A percentile compares a stretch with the other conserved stretches of the same genome.
Conservation (phyloP, 2,329 filamentous ascomycete genomes). For the Apiospora pterosperma region DNA sequence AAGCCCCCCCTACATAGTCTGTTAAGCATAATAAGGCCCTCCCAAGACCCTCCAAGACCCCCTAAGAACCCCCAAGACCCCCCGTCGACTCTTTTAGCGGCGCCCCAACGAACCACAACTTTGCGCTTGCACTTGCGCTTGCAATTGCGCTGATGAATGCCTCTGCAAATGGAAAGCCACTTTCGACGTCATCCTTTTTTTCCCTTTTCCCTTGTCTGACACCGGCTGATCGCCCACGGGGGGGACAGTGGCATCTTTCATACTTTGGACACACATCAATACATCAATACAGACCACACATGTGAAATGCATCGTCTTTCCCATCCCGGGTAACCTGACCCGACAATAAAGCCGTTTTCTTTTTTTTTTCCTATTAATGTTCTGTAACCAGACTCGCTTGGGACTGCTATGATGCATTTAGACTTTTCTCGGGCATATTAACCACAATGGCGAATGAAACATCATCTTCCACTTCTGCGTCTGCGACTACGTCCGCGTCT, state of each 20-base stretch:
- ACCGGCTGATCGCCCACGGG: neutral
- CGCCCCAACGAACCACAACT: neutral
- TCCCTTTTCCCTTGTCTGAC: conserved; percentile 2
- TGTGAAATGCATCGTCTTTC: neutral
- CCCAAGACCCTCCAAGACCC: neutral
- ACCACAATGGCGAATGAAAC: neutral
- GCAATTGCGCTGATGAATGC: no score
- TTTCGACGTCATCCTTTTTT: neutral
- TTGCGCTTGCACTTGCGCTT: neutral
- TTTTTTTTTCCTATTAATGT: neutral
- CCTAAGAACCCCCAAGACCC: neutral
- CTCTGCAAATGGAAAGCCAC: neutral
- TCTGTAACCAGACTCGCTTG: neutral
- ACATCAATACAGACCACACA: neutral
- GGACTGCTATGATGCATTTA: neutral
- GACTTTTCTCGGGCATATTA: neutral
- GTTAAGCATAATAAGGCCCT: neutral
- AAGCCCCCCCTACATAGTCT: neutral
- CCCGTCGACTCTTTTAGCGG: neutral
- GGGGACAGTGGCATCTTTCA: neutral
- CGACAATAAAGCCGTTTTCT: neutral
- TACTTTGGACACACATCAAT: neutral
- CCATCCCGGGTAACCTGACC: neutral
- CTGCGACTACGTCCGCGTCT: neutral
- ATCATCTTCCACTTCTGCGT: neutral